Conservation (phyloP, 768 basidiomycete species). For the Punctularia strigosozonata region DNA sequence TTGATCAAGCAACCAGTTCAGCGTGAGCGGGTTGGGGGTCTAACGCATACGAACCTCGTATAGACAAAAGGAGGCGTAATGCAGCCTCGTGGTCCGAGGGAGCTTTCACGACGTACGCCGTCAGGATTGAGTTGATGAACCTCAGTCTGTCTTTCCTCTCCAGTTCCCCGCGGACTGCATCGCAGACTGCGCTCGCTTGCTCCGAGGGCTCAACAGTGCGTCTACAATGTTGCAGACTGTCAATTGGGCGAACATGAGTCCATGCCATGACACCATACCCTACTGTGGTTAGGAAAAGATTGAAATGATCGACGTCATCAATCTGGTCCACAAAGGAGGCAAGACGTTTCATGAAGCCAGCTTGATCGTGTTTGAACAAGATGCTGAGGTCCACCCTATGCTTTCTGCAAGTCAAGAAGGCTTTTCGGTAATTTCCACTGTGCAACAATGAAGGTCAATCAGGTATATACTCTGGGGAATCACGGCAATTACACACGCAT, state of each 20-base stretch:
- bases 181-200: conserved; percentile 52
- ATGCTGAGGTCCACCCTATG: conserved; percentile 88
- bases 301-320: conserved; percentile 82
- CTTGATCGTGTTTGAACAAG: conserved; percentile 74
- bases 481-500: conserved; percentile 35
- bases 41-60: conserved; percentile 49
- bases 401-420: conserved; percentile 84
- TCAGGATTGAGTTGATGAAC: conserved; percentile 87
- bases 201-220: neutral
- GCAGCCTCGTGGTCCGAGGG: conserved; percentile 89
- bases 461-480: neutral
- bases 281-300: conserved; percentile 78
- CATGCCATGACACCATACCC: conserved; percentile 37
- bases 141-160: conserved; percentile 60
- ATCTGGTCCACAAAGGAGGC: conserved; percentile 73
- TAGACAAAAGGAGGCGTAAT: conserved; percentile 55
- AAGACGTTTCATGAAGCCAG: conserved; percentile 50
- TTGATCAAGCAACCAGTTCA: conserved; percentile 3
- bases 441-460: neutral
- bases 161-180: conserved; percentile 60
- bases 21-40: neutral
- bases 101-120: conserved; percentile 83
- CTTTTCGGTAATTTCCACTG: conserved; percentile 73
- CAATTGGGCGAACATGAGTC: neutral
- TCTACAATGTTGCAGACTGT: neutral